Evolutionary conservation across 1,139 yeast species (phyloP), one percentile per base, ranked within the genome.

Genomic region (Pichia sp.): DNA sequence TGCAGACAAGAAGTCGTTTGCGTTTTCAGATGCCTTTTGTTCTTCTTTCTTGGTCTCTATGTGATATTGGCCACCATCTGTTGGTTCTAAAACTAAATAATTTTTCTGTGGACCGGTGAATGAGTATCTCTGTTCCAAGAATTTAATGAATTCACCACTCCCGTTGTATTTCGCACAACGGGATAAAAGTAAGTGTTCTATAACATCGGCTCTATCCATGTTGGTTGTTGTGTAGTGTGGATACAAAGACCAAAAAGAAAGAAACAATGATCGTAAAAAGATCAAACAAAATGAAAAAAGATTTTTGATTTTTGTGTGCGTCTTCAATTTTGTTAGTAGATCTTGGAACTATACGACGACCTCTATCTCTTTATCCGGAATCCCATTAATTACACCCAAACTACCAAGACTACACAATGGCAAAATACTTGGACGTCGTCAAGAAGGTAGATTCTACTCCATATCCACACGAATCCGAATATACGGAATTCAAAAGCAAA

Each of bases 31-130:
- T n/a, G 40, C 38, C 12, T 50, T 51, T 20, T 36, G 32, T 28
- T 42, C 45, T 33, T 45, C 42, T n/a, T 45, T 53, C 28, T 38
- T 46, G 24, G 32, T 53, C 32, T 42, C 58, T 58, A 37, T 52
- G 51, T 38, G 36, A 18, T 42, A 48, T 30, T 57, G 53, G 1
- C 47, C 41, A 24, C 66, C 67, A 36, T 68, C 70, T 1, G 83
- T 74, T 4, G 81, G 74, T 17, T 66, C 65, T 43, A 81, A 62
- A 15, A 76, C 66, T 39, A 84, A 62, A 37, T 71, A 69, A 20
- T 87, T 85, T 62, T 81, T 83, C 58, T 81, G 88, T 31, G 71
- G 71, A 3, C 87, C 88, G 0, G 68, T 63, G 15, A 64, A 51
- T 0, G 86, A 77, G 62, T 84, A 85, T 43, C 93, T 63, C 7